Evolutionary conservation across 202 grass and related monocot species (phyloP).

Genomic region (Panicum virgatum): DNA sequence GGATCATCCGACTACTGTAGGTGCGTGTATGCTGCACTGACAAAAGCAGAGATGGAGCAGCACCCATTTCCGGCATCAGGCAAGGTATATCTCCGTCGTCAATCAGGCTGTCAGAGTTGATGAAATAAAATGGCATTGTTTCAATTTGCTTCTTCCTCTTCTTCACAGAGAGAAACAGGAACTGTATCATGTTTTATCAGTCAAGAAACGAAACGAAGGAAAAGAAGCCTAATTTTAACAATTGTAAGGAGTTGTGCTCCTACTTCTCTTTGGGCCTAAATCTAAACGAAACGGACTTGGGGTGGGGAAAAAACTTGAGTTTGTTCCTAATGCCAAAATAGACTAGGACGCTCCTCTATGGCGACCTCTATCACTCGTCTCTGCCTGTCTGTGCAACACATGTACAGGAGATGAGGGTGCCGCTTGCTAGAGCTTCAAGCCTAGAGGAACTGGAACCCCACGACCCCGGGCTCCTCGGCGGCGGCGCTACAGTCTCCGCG

Average conservation of each 20-base stretch:
- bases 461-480: not conserved
- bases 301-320: not conserved
- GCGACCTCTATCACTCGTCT: not conserved
- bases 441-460: slow-evolving; percentile 36
- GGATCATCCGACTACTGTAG: too few species aligned
- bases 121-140: not conserved
- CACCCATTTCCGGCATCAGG: not conserved
- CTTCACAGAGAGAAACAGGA: not conserved
- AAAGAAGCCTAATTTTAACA: not conserved
- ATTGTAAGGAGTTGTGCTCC: not conserved
- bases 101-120: not conserved
- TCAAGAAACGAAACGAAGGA: not conserved
- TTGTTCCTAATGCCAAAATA: not conserved
- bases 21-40: not conserved
- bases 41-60: not conserved
- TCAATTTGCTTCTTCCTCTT: not conserved
- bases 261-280: not conserved
- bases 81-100: not conserved
- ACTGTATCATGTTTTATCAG: not conserved
- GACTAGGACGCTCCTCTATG: not conserved
- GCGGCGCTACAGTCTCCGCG: not conserved
- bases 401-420: not conserved
- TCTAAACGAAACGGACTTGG: not conserved
- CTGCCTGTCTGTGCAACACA: too few species aligned
- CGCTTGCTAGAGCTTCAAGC: not conserved